Evolutionary conservation across 768 basidiomycete species (phyloP).

Genomic region (Stropharia rugosoannulata): DNA sequence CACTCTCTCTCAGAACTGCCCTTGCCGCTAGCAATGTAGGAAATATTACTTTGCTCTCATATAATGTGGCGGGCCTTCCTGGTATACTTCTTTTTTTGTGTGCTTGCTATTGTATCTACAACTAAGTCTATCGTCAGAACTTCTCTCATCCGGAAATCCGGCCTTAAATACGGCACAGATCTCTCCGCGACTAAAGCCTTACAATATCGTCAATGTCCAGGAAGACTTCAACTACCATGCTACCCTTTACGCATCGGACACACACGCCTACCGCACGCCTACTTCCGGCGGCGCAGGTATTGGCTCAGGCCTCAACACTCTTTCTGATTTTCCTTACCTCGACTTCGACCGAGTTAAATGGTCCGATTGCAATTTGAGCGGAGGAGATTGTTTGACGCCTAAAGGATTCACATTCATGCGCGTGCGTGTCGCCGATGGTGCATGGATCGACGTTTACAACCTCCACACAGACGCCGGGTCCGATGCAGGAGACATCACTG

Average conservation of each 20-base stretch:
- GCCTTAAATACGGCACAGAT: constrained; percentile 28
- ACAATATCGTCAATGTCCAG: constrained; percentile 32
- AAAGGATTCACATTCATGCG: constrained; percentile 40
- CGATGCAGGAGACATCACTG: constrained; percentile 29
- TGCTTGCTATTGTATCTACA: not conserved
- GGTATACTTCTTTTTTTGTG: constrained; percentile 16
- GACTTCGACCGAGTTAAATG: constrained; percentile 31
- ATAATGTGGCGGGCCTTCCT: constrained; percentile 34
- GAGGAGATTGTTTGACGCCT: constrained; percentile 36
- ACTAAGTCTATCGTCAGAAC: constrained; percentile 12
- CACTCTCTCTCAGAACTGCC: constrained; percentile 2
- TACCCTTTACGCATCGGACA: constrained; percentile 31
- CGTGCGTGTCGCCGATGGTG: constrained; percentile 27
- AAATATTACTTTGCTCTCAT: constrained; percentile 25
- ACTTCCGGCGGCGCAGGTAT: constrained; percentile 35
- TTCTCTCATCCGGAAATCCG: constrained; percentile 28
- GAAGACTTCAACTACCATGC: constrained; percentile 41
- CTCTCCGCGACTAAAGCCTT: constrained; percentile 28
- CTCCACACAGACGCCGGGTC: constrained; percentile 37
- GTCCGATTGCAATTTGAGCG: constrained; percentile 27
- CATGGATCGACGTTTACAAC: constrained; percentile 36
- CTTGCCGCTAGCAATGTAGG: constrained; percentile 23
- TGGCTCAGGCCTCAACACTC: constrained; percentile 36
- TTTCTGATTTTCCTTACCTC: constrained; percentile 32
- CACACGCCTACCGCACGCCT: constrained; percentile 33